Evolutionary conservation across 2,329 filamentous ascomycete genomes (phyloP), one percentile per base, ranked within the genome.

Genomic region (Verticillium alfalfae): DNA sequence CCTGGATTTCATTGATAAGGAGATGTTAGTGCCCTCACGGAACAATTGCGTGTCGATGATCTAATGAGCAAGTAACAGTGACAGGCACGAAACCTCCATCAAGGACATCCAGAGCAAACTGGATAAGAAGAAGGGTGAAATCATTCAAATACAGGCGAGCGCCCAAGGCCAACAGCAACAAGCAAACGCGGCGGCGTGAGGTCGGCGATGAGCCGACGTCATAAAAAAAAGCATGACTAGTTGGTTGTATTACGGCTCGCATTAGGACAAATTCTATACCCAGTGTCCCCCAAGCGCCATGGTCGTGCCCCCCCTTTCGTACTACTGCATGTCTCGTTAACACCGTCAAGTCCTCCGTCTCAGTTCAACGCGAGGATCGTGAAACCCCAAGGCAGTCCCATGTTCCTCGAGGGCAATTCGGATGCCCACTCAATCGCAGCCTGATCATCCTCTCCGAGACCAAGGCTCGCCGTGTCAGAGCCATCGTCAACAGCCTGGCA

Each of bases 1-100:
- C 31, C 76, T 99, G 58, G 93, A 97, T 67, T 98, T 94, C 71
- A 99, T 99, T 67, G 85, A 88, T 67, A 92, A 94, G 71, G 94
- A 99, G 73, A 95, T 98, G 93, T 97, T 74, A 75, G 54, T 34
- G 5, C 4, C n/a, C 4, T 16, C 31, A 12, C 16, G 13, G 12
- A 3, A 56, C 13, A 13, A n/a, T 15, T 34, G 12, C n/a, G 26
- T 5, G 7, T 34, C 13, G 2, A 3, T 56, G 10, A 4, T 16
- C 54, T 56, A 56, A 56, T 10, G 13, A 26, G 4, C 2, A 2
- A 0, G 7, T 1, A 22, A 13, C 60, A 78, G 76, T 57, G 67
- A 72, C 60, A 73, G 76, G 61, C 68, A 81, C 56, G 84, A 87
- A 63, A 70, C 65, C 2, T 79, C 81, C 67, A 86, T 87, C 67